Percentiles rank a stretch among this genome's conserved stretches.
phyloP scores from a whole-genome alignment of 1,284 basidiomycete species.

The Omphalotus olearius region DNA sequence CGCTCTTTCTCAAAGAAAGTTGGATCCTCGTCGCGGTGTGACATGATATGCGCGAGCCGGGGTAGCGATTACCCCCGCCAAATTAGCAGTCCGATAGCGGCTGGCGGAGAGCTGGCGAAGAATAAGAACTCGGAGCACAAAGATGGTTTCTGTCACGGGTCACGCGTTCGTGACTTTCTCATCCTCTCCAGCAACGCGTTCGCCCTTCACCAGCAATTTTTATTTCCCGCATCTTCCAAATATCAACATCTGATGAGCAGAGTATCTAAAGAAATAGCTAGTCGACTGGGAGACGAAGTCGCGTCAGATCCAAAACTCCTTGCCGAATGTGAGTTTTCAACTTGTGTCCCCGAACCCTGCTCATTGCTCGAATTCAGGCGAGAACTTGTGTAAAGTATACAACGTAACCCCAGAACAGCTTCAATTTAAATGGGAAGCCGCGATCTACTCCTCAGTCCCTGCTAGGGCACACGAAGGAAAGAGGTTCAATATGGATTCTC shows the following conservation, averaged over 20 bases:
- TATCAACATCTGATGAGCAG: background rate
- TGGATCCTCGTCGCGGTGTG: conserved; percentile 48
- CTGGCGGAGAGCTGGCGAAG: too few relatives aligned
- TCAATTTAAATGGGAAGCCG: conserved; percentile 71
- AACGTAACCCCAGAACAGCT: conserved; percentile 52
- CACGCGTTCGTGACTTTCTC: background rate
- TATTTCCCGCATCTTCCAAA: background rate
- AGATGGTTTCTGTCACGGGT: too few relatives aligned
- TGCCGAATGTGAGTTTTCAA: conserved; percentile 41
- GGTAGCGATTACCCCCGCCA: too few relatives aligned
- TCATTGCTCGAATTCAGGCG: conserved; percentile 37
- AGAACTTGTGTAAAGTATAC: conserved; percentile 62
- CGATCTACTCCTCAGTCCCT: conserved; percentile 33
- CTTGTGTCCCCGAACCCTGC: background rate
- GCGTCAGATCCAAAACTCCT: conserved; percentile 37
- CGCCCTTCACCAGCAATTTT: background rate
- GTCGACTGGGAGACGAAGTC: conserved; percentile 28
- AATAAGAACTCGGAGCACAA: too few relatives aligned
- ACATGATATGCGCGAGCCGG: conserved; percentile 23
- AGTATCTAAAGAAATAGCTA: conserved; percentile 22
- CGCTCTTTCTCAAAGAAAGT: conserved; percentile 78
- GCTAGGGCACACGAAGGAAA: conserved; percentile 34
- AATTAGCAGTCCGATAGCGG: too few relatives aligned
- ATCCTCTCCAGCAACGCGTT: background rate
- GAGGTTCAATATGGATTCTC: conserved; percentile 44